phyloP scores from a whole-genome alignment of 345 rosid genomes.

The Hibiscus mutabilis region DNA sequence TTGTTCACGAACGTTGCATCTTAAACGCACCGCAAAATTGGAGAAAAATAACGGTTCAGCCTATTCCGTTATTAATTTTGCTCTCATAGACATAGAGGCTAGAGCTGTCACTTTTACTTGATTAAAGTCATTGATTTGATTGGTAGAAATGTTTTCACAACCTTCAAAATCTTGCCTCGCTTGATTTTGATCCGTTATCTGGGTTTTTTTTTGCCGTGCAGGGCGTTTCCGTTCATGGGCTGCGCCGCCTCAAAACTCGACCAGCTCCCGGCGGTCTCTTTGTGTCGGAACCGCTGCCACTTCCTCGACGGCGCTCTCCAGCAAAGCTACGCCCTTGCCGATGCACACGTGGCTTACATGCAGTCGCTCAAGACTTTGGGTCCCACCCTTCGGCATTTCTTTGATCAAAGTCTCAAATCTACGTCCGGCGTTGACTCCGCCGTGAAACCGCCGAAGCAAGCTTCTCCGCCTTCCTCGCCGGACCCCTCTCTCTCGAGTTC shows the following conservation, averaged over 20 bases:
- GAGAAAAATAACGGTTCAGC: neutral
- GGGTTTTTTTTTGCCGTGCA: neutral
- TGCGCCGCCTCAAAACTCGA: conserved; percentile 47
- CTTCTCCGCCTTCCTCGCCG: conserved; percentile 20
- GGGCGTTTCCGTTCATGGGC: conserved; percentile 26
- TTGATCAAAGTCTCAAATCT: conserved; percentile 12
- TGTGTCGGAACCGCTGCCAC: conserved; percentile 45
- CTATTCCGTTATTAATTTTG: neutral
- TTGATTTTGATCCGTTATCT: neutral
- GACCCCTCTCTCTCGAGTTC: conserved; percentile 14
- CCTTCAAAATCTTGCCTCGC: neutral
- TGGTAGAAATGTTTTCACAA: neutral
- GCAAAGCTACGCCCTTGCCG: conserved; percentile 38
- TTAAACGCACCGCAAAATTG: conserved; percentile 7
- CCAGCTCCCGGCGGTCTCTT: conserved; percentile 41
- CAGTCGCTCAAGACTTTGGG: conserved; percentile 36
- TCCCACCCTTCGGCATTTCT: conserved; percentile 26
- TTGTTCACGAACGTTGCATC: neutral
- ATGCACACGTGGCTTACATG: conserved; percentile 38
- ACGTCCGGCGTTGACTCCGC: neutral
- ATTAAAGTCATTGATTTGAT: neutral
- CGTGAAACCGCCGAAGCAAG: conserved; percentile 12
- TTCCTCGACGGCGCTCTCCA: conserved; percentile 40
- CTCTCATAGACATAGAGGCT: neutral
- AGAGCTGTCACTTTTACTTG: neutral